Base-by-base conservation (phyloP, 192 early-diverging fungal species). In the Coemansia sp. region DNA sequence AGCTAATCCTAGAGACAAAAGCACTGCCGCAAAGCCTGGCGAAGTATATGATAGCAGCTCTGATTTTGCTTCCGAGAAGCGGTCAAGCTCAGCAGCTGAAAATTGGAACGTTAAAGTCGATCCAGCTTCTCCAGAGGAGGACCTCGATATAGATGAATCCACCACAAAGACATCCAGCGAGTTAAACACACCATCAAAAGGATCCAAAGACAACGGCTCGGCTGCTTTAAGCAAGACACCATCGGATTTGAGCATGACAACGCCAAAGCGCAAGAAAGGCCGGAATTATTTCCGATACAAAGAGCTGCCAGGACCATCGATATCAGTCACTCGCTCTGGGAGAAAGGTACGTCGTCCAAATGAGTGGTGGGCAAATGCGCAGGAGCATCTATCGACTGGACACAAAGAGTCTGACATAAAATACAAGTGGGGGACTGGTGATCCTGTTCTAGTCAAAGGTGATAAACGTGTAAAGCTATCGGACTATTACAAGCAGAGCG, bases 291-390 rank as follows among this genome's bases (percentile, higher is more conserved):
- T 70, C 34, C 61, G 49, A 26, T 69, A 78, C 60, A 68, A 31
- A 10, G 63, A 69, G 35, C 9, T 34, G 28, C 67, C 65, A 9
- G 46, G 64, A n/a, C 48, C 60, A 35, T 34, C 58, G 2, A 43
- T 68, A 18, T 70, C 77, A 2, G 58, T 74, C 1, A 80, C 77
- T 33, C 77, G 77, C 6, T 80, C 77, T 3, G 77, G 77, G 18
- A 53, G 77, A 49, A 80, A 74, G 46, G 66, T 80, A 20, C 67
- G 59, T 15, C 58, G 33, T 53, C 77, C 77, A 15, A 61, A 74
- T 34, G 71, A 80, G 13, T 80, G 77, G 77, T 80, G 77, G 77
- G 71, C 77, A 20, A 74, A 80, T 21, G 77, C 77, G 29, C 68
- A 71, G 51, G 77, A 74, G 29, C 77, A 71, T 15, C 33, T 80